These are phyloP conservation scores for Pseudogymnoascus sp. DNA, from an alignment of 2,329 filamentous ascomycete species.

Conservation along the genomic window DNA sequence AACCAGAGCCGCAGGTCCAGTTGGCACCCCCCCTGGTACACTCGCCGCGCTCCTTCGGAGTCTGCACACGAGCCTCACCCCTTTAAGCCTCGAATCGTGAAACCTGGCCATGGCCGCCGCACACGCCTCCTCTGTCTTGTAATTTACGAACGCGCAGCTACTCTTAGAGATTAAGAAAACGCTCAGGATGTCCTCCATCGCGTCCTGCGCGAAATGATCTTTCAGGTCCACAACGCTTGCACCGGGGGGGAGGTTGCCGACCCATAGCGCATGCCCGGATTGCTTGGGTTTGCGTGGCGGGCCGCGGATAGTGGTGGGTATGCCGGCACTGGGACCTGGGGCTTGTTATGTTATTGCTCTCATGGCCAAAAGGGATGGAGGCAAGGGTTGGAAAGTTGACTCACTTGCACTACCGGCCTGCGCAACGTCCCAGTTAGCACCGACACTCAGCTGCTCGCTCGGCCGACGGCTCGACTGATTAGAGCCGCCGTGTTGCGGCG, in stretches of 20 bases:
- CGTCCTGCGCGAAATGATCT: constrained; percentile 77
- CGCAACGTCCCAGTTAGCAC: constrained; percentile 7
- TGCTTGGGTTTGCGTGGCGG: constrained; percentile 59
- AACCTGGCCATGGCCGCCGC: constrained; percentile 70
- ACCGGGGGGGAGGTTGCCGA: constrained; percentile 83
- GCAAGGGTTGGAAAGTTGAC: constrained; percentile 6
- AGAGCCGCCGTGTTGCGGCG: neutral
- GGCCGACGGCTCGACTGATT: constrained; percentile 12
- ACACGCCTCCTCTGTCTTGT: constrained; percentile 71
- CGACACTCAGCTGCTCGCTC: constrained; percentile 12
- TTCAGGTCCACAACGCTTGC: constrained; percentile 79
- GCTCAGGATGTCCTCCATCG: constrained; percentile 69
- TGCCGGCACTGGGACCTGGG: constrained; percentile 27
- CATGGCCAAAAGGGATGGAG: constrained; percentile 8
- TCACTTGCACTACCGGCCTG: constrained; percentile 24
- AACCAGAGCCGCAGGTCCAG: constrained; percentile 23
- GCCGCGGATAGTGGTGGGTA: constrained; percentile 43
- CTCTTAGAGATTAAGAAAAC: constrained; percentile 93
- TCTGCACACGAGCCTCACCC: constrained; percentile 77
- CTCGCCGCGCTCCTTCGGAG: constrained; percentile 49
- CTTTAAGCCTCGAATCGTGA: constrained; percentile 84
- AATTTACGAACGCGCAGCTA: constrained; percentile 96
- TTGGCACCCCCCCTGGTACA: constrained; percentile 23
- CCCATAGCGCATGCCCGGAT: constrained; percentile 86
- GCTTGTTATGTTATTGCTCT: neutral